A percentile compares a stretch with the other conserved stretches of the same genome.
These are phyloP conservation scores for Alternaria solani DNA, from an alignment of 2,329 filamentous ascomycete genomes.

Conservation along the genomic window DNA sequence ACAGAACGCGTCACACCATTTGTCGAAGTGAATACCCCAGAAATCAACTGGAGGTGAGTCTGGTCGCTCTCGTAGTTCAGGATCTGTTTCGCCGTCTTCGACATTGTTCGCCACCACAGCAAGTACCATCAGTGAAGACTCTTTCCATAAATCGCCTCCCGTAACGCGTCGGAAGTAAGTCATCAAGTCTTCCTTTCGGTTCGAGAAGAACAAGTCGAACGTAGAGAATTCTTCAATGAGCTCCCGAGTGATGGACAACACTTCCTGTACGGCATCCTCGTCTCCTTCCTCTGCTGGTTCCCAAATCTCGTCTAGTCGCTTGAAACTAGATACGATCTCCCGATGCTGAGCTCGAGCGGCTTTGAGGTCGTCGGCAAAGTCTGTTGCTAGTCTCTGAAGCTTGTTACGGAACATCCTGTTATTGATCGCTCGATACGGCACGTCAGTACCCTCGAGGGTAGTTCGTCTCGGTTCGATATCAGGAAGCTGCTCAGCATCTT, in stretches of 20 bases:
- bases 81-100: constrained; percentile 41
- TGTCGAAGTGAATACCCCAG: constrained; percentile 79
- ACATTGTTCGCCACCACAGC: constrained; percentile 46
- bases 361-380: constrained; percentile 54
- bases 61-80: constrained; percentile 40
- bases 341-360: constrained; percentile 45
- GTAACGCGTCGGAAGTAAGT: constrained; percentile 48
- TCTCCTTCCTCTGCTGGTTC: constrained; percentile 59
- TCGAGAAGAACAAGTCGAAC: constrained; percentile 66
- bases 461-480: constrained; percentile 19
- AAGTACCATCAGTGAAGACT: constrained; percentile 45
- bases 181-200: constrained; percentile 54
- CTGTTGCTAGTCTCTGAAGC: constrained; percentile 36
- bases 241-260: constrained; percentile 66
- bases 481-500: constrained; percentile 7
- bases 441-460: constrained; percentile 40
- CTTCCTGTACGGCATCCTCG: constrained; percentile 60
- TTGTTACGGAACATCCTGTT: constrained; percentile 41
- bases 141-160: constrained; percentile 45
- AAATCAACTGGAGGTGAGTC: constrained; percentile 63
- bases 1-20: constrained; percentile 90
- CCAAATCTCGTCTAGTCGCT: constrained; percentile 56
- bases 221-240: constrained; percentile 68
- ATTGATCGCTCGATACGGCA: constrained; percentile 40
- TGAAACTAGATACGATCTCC: constrained; percentile 52